phyloP scores from a whole-genome alignment of 2,329 filamentous ascomycete species.

The Pseudocercospora eumusae region DNA sequence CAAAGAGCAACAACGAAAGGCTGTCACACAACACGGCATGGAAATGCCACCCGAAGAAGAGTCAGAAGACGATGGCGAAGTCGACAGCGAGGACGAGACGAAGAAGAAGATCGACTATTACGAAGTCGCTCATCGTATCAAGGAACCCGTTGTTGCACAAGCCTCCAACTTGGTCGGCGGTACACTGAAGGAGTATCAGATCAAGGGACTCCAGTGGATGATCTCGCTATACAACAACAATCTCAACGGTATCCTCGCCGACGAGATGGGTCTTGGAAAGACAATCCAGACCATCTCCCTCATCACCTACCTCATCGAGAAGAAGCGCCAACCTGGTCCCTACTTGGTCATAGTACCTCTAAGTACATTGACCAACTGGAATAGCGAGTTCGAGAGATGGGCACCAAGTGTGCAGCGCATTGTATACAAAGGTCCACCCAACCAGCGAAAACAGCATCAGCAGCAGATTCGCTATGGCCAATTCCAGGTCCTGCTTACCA shows the following conservation, averaged over 20 bases:
- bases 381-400: slow-evolving; percentile 98
- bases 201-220: slow-evolving; percentile 99
- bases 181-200: slow-evolving; percentile 91
- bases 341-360: slow-evolving; percentile 96
- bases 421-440: slow-evolving; percentile 95
- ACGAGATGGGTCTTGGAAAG: slow-evolving; percentile 99
- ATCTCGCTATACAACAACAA: slow-evolving; percentile 99
- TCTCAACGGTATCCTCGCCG: slow-evolving; percentile 95
- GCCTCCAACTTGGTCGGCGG: slow-evolving; percentile 87
- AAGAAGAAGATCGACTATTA: slow-evolving; percentile 95
- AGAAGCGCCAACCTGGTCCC: slow-evolving; percentile 86
- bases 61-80: slow-evolving; percentile 66
- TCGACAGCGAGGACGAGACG: slow-evolving; percentile 66
- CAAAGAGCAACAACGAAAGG: slow-evolving; percentile 85
- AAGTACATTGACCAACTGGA: slow-evolving; percentile 98
- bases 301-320: slow-evolving; percentile 95
- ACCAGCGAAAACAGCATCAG: slow-evolving; percentile 82
- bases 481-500: slow-evolving; percentile 95
- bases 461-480: slow-evolving; percentile 90
- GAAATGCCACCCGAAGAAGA: slow-evolving; percentile 56
- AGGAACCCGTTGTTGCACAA: slow-evolving; percentile 85
- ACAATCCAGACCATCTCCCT: slow-evolving; percentile 98
- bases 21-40: slow-evolving; percentile 75
- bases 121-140: slow-evolving; percentile 91
- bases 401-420: slow-evolving; percentile 82